phyloP scores from a whole-genome alignment of 2,329 filamentous ascomycete genomes.

The Peltaster fructicola region DNA sequence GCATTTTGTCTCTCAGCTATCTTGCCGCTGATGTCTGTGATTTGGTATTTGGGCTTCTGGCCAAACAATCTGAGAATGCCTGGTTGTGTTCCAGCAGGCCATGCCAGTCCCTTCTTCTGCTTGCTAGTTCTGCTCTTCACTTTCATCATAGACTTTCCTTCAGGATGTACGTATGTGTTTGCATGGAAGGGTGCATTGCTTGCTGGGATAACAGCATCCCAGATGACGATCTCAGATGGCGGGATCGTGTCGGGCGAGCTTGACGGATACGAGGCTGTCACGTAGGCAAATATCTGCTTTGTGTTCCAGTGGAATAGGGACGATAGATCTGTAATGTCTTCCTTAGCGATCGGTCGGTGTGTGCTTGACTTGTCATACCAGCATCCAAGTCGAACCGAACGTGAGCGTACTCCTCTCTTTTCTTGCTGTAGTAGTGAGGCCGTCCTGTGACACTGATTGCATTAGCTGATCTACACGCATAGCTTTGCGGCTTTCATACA shows the following conservation, averaged over 20 bases:
- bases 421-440: conserved; percentile 86
- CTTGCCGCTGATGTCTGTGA: conserved; percentile 71
- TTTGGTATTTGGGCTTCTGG: conserved; percentile 90
- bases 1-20: conserved; percentile 59
- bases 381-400: conserved; percentile 86
- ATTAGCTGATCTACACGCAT: not conserved
- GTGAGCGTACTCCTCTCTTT: conserved; percentile 89
- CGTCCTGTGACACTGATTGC: conserved; percentile 60
- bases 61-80: conserved; percentile 64
- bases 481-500: conserved; percentile 43
- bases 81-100: conserved; percentile 23
- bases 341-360: conserved; percentile 1
- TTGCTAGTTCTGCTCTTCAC: conserved; percentile 7
- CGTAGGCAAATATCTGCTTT: conserved; percentile 92
- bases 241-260: conserved; percentile 20
- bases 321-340: conserved; percentile 56
- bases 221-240: conserved; percentile 59
- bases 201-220: conserved; percentile 83
- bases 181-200: conserved; percentile 39
- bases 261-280: conserved; percentile 56
- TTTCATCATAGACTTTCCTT: conserved; percentile 9
- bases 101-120: conserved; percentile 11
- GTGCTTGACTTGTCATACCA: conserved; percentile 22
- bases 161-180: conserved; percentile 37
- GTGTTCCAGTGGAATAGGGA: conserved; percentile 99